phyloP scores from a whole-genome alignment of 2,329 filamentous ascomycete species.

The Ramularia collo-cygni region DNA sequence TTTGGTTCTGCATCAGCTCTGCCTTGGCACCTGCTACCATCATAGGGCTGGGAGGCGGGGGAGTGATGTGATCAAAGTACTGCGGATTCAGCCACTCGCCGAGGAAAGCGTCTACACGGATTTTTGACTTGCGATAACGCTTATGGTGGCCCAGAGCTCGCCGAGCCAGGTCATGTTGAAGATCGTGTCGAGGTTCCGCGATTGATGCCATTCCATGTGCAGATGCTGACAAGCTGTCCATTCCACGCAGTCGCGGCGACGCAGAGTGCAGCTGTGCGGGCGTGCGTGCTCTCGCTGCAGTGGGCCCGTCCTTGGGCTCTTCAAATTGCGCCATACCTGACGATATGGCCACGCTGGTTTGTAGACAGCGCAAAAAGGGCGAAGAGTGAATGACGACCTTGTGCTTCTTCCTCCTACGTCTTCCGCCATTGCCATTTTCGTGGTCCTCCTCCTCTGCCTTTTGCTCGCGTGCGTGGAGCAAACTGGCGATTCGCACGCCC shows the following conservation, averaged over 20 bases:
- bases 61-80: constrained; percentile 88
- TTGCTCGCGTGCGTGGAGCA: constrained; percentile 49
- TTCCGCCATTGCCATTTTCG: constrained; percentile 13
- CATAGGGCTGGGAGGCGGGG: constrained; percentile 75
- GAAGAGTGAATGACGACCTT: constrained; percentile 84
- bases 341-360: constrained; percentile 83
- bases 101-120: constrained; percentile 85
- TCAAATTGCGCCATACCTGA: constrained; percentile 71
- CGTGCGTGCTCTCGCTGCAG: constrained; percentile 23
- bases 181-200: constrained; percentile 32
- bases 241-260: constrained; percentile 26
- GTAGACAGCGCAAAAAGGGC: constrained; percentile 87
- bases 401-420: constrained; percentile 51
- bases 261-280: constrained; percentile 26
- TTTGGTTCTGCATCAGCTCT: constrained; percentile 70
- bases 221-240: constrained; percentile 13
- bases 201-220: constrained; percentile 29
- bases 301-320: constrained; percentile 27
- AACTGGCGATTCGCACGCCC: constrained; percentile 73
- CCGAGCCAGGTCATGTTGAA: constrained; percentile 30
- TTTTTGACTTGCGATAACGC: constrained; percentile 45
- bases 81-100: constrained; percentile 92
- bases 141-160: constrained; percentile 31
- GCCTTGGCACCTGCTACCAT: constrained; percentile 88
- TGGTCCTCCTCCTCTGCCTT: constrained; percentile 41